Evolutionary conservation across 306 rosid genomes (phyloP), one percentile per base, ranked within the genome.

Genomic region (Pueraria montana): DNA sequence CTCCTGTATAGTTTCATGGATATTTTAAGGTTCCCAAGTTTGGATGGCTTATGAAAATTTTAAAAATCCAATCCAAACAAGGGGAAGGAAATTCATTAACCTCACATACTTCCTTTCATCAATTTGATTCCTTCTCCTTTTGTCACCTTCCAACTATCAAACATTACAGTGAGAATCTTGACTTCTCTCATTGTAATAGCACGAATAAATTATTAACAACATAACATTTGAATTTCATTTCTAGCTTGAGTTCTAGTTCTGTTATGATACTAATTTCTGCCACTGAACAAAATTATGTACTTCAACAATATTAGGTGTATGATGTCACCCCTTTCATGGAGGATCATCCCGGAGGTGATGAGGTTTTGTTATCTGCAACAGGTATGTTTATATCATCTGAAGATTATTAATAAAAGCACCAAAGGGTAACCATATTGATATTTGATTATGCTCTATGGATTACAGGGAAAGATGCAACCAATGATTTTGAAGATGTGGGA

Each of bases 291-390:
- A 71, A 5, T 75, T 63, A 36, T 30, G 61, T 80, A 58, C 73
- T 80, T 72, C 69, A 30, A 85, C 32, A 5, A 3, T 80, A 6
- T 58, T 58, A 96, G 99, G 99, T 96, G 73, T 96, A 92, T 77
- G 96, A 96, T 88, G 91, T 94, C 53, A 89, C 96, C 65, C 84
- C 97, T 45, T 96, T 96, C 83, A 96, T 96, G 98, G 99, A 96
- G 1, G 99, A 96, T 72, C 99, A 96, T 84, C 99, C 99, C 0
- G 99, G 99, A 87, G 99, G 99, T 14, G 96, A 90, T 64, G 99
- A 96, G 87, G 99, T 96, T 82, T 78, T 96, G 72, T 83, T 96
- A 45, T 72, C 98, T 10, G 91, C 96, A 27, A 96, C 98, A 48
- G 99, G 98, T 96, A 87, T 83, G 80, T 68, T 78, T 21, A 50